Evolutionary conservation across 371 early-diverging fungal species (phyloP).

Genomic region (Mortierella sp.): DNA sequence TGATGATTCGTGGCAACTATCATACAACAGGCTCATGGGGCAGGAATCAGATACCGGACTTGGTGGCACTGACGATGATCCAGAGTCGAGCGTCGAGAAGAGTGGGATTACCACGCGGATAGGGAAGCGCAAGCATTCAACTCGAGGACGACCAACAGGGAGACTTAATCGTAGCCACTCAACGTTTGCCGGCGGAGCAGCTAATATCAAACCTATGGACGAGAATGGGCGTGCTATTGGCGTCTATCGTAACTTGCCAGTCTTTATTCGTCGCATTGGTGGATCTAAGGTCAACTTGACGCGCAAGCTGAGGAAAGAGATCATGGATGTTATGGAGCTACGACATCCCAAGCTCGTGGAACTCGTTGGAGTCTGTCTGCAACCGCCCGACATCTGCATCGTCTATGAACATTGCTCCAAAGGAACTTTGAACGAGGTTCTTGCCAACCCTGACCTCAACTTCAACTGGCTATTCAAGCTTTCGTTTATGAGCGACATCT

Average conservation of each 20-base stretch:
- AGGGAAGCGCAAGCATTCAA: neutral
- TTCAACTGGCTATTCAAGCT: conserved; percentile 64
- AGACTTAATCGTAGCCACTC: conserved; percentile 47
- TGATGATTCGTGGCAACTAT: conserved; percentile 52
- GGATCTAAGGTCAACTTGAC: conserved; percentile 45
- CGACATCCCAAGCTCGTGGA: conserved; percentile 60
- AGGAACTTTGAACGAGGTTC: conserved; percentile 57
- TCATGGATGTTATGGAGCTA: conserved; percentile 54
- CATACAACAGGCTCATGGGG: conserved; percentile 47
- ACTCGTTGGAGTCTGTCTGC: conserved; percentile 57
- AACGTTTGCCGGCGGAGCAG: conserved; percentile 42
- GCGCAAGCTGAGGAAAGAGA: conserved; percentile 30
- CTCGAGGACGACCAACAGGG: conserved; percentile 19
- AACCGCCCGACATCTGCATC: conserved; percentile 55
- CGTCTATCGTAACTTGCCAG: conserved; percentile 50
- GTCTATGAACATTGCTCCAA: conserved; percentile 59
- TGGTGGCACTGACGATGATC: conserved; percentile 32
- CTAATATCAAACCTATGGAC: conserved; percentile 49
- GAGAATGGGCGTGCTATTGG: conserved; percentile 44
- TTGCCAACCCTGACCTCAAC: conserved; percentile 60
- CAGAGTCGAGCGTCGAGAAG: conserved; percentile 19
- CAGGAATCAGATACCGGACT: conserved; percentile 34
- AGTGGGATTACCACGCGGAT: neutral
- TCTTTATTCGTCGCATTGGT: conserved; percentile 50
- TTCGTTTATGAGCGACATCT: conserved; percentile 60